phyloP scores from a whole-genome alignment of 148 eudicot genomes.

The Fagopyrum homotropicum region DNA sequence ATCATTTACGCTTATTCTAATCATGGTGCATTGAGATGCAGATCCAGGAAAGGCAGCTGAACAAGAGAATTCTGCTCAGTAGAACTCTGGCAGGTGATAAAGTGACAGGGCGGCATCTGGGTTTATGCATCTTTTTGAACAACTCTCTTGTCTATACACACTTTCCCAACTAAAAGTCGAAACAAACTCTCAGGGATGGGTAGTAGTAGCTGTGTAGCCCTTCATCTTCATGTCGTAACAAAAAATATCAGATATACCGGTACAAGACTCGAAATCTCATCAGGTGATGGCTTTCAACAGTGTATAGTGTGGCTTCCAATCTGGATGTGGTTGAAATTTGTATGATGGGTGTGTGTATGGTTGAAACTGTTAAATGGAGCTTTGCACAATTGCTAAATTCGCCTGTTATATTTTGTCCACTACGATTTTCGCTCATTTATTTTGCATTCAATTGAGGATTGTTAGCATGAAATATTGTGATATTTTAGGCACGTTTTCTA shows the following conservation, averaged over 20 bases:
- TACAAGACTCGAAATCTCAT: too few species aligned
- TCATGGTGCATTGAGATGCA: background rate
- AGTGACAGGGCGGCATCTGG: background rate
- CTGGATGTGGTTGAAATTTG: background rate
- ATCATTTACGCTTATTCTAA: background rate
- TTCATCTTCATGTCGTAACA: background rate
- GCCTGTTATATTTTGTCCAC: background rate
- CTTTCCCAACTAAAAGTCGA: background rate
- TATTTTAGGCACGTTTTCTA: too few species aligned
- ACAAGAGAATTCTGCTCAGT: background rate
- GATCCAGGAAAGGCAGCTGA: background rate
- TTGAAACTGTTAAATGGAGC: background rate
- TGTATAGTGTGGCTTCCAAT: background rate
- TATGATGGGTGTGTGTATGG: background rate
- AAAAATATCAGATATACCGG: background rate
- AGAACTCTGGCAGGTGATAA: conserved; percentile 3
- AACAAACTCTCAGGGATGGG: background rate
- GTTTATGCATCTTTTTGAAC: background rate
- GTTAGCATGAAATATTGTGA: too few species aligned
- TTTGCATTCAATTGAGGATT: background rate
- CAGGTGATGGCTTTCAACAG: background rate
- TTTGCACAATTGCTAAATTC: background rate
- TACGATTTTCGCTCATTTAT: background rate
- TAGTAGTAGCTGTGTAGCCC: background rate
- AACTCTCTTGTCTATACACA: conserved; percentile 9